These are phyloP conservation scores for Pseudogymnoascus sp. DNA, from an alignment of 2,329 filamentous ascomycete genomes.

Conservation along the genomic window DNA sequence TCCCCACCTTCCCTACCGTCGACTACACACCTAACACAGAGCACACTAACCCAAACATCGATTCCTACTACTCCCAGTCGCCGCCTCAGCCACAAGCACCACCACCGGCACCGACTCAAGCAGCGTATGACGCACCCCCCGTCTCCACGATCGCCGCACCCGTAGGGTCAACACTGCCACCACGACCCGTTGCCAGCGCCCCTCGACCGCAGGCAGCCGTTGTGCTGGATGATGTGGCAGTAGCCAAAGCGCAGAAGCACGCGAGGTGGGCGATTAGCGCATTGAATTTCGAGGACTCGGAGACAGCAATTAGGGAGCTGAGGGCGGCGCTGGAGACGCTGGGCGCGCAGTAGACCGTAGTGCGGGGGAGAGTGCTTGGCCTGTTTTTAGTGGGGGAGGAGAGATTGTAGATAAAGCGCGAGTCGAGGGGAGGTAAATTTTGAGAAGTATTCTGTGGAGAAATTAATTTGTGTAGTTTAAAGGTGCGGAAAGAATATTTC, in stretches of 20 bases:
- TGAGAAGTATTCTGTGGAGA: not conserved
- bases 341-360: slow-evolving; percentile 19
- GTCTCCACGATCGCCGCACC: slow-evolving; percentile 19
- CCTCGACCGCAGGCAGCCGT: not conserved
- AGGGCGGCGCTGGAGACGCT: slow-evolving; percentile 54
- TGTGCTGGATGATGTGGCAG: slow-evolving; percentile 54
- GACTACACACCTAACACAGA: slow-evolving; percentile 25
- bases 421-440: not conserved
- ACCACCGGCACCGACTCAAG: not conserved
- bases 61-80: slow-evolving; percentile 25
- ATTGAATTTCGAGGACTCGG: slow-evolving; percentile 90
- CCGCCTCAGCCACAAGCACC: slow-evolving; percentile 22
- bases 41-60: slow-evolving; percentile 24
- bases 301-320: slow-evolving; percentile 80
- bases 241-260: slow-evolving; percentile 83
- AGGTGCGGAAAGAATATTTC: not conserved
- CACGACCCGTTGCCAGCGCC: slow-evolving; percentile 10
- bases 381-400: not conserved
- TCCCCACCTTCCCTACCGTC: slow-evolving; percentile 23
- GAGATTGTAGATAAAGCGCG: slow-evolving; percentile 1
- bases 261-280: slow-evolving; percentile 96
- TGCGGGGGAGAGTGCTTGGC: not conserved
- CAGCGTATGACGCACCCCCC: not conserved
- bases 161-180: slow-evolving; percentile 13
- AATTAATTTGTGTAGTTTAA: not conserved